Percentiles rank a stretch among this genome's conserved stretches.
These are phyloP conservation scores for Pseudonitzschia delicatissima DNA, from an alignment of 108 stramenopile genomes.

Conservation along the genomic window DNA sequence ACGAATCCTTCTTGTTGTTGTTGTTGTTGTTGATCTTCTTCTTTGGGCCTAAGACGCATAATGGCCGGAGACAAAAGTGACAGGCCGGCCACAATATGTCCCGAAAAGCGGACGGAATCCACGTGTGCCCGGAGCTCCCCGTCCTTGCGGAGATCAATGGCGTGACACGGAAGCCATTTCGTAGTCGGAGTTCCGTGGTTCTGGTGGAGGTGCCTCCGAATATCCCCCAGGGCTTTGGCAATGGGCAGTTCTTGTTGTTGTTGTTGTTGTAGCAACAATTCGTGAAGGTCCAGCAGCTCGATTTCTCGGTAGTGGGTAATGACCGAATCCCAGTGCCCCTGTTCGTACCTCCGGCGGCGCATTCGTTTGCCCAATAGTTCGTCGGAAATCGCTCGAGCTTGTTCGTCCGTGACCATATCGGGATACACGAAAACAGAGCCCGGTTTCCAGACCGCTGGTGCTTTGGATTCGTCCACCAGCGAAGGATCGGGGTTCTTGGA, in stretches of 20 bases:
- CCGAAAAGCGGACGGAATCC: conserved; percentile 88
- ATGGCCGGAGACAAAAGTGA: conserved; percentile 66
- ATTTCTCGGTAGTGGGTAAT: conserved; percentile 82
- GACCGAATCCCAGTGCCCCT: conserved; percentile 91
- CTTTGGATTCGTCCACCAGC: conserved; percentile 31
- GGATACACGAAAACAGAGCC: not conserved
- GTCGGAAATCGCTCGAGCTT: not conserved
- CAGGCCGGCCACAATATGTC: conserved; percentile 84
- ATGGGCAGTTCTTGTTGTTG: not conserved
- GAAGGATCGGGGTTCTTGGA: conserved; percentile 39
- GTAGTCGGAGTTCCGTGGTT: conserved; percentile 27
- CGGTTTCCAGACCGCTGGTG: not conserved
- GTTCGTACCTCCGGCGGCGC: conserved; percentile 49
- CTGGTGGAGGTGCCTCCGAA: conserved; percentile 44
- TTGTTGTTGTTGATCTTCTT: not conserved
- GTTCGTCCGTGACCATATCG: not conserved
- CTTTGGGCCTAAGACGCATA: conserved; percentile 64
- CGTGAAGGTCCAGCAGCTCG: conserved; percentile 41
- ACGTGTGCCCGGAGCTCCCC: conserved; percentile 85
- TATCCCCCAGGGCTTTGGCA: not conserved
- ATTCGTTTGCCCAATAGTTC: not conserved
- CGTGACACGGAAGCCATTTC: conserved; percentile 81
- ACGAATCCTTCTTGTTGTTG: conserved; percentile 36
- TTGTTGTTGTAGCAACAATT: conserved; percentile 1
- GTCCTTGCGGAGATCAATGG: conserved; percentile 72